Conservation (phyloP, 2,329 filamentous ascomycete genomes). For the Fusarium luffae region DNA sequence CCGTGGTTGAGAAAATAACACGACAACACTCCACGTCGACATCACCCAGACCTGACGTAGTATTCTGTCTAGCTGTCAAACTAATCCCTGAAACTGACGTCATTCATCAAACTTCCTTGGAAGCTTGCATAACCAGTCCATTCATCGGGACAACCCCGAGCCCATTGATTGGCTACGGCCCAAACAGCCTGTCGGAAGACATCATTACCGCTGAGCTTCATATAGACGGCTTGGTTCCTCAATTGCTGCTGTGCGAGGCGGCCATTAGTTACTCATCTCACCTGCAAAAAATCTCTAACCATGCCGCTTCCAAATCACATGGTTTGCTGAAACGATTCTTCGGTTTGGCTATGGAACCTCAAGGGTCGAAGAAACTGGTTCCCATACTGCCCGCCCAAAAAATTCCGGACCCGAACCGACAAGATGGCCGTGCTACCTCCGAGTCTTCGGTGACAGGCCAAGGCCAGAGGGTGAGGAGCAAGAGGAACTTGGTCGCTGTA, state of each 20-base stretch:
- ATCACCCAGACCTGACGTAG: not conserved
- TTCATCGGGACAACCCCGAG: not conserved
- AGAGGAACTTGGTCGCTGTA: constrained; percentile 12
- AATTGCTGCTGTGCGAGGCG: not conserved
- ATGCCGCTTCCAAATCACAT: not conserved
- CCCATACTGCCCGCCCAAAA: constrained; percentile 21
- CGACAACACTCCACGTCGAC: not conserved
- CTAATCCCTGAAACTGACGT: not conserved
- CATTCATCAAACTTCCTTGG: not conserved
- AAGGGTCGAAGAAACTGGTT: constrained; percentile 9
- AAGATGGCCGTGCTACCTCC: not conserved
- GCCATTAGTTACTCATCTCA: not conserved
- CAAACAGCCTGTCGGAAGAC: not conserved
- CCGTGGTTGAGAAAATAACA: not conserved
- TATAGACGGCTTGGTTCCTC: not conserved
- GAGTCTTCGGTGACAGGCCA: not conserved
- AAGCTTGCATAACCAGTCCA: not conserved
- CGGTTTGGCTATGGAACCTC: constrained; percentile 13
- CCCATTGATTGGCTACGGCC: not conserved
- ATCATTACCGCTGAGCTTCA: not conserved
- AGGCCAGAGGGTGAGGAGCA: not conserved
- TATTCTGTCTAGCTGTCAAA: not conserved
- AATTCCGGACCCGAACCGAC: not conserved
- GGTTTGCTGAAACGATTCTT: not conserved
- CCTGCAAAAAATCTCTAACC: not conserved